Conservation (phyloP, 495 filamentous ascomycete species). For the Talaromyces wortmannii region DNA sequence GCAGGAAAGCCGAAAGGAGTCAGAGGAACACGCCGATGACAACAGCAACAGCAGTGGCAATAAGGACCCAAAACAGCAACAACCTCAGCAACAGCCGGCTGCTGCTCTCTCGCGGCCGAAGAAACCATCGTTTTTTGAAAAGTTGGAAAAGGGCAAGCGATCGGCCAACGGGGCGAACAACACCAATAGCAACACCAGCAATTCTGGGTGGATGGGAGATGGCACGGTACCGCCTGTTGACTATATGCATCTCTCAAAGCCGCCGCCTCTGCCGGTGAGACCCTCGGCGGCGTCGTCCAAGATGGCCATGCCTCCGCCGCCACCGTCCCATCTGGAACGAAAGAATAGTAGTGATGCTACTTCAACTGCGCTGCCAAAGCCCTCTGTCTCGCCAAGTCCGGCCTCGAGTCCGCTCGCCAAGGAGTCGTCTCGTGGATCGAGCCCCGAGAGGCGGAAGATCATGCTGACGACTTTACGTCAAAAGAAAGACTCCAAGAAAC, state of each 20-base stretch:
- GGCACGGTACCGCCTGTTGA: conserved; percentile 74
- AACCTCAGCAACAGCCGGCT: too few species aligned
- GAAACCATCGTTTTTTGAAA: not conserved
- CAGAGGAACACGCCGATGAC: conserved; percentile 20
- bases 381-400: not conserved
- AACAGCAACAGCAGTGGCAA: conserved; percentile 22
- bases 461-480: conserved; percentile 81
- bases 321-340: not conserved
- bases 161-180: conserved; percentile 9
- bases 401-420: conserved; percentile 16
- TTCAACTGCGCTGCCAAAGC: not conserved
- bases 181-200: conserved; percentile 12
- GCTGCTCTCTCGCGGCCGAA: not conserved
- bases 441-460: conserved; percentile 70
- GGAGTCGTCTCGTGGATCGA: conserved; percentile 57
- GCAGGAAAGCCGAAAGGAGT: conserved; percentile 64
- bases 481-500: conserved; percentile 52
- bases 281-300: conserved; percentile 31
- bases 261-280: conserved; percentile 57
- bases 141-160: conserved; percentile 10
- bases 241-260: conserved; percentile 69
- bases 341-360: not conserved
- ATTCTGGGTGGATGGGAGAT: conserved; percentile 62
- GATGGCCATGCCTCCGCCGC: not conserved
- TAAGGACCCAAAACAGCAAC: conserved; percentile 5